phyloP scores from a whole-genome alignment of 1,139 yeast species.

The Spathaspora jeffriesii region DNA sequence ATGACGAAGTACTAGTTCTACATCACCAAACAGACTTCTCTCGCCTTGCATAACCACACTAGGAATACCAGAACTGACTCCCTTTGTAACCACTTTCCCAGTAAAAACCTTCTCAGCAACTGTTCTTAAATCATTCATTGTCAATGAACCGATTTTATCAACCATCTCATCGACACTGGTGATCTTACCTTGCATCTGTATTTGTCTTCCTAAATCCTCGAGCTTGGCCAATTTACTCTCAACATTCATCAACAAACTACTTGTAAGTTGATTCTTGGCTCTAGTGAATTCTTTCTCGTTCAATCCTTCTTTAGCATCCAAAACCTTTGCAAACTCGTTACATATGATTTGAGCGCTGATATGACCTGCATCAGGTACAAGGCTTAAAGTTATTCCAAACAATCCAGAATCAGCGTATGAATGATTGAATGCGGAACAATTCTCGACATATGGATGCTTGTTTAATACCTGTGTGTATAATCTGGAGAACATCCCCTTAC shows the following conservation, averaged over 20 bases:
- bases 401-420: slow-evolving; percentile 89
- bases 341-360: slow-evolving; percentile 81
- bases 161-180: slow-evolving; percentile 88
- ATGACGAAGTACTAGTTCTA: slow-evolving; percentile 60
- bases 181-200: slow-evolving; percentile 78
- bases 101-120: slow-evolving; percentile 81
- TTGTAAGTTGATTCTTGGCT: slow-evolving; percentile 89
- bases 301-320: slow-evolving; percentile 59
- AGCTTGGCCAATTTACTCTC: slow-evolving; percentile 90
- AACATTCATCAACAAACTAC: slow-evolving; percentile 89
- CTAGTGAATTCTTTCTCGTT: slow-evolving; percentile 74
- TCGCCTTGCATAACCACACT: slow-evolving; percentile 91
- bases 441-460: slow-evolving; percentile 89
- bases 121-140: slow-evolving; percentile 64
- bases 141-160: slow-evolving; percentile 64
- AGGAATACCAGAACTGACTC: slow-evolving; percentile 62
- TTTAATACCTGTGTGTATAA: slow-evolving; percentile 89
- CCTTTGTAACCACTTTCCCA: slow-evolving; percentile 54
- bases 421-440: slow-evolving; percentile 86
- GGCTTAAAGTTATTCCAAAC: slow-evolving; percentile 85
- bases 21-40: slow-evolving; percentile 83
- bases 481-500: slow-evolving; percentile 98
- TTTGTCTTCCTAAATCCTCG: slow-evolving; percentile 95
- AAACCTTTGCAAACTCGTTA: slow-evolving; percentile 67
- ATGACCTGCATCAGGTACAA: slow-evolving; percentile 84